phyloP scores from a whole-genome alignment of 225 moss, liverwort and hornwort species.

The Marchantia paleacea region DNA sequence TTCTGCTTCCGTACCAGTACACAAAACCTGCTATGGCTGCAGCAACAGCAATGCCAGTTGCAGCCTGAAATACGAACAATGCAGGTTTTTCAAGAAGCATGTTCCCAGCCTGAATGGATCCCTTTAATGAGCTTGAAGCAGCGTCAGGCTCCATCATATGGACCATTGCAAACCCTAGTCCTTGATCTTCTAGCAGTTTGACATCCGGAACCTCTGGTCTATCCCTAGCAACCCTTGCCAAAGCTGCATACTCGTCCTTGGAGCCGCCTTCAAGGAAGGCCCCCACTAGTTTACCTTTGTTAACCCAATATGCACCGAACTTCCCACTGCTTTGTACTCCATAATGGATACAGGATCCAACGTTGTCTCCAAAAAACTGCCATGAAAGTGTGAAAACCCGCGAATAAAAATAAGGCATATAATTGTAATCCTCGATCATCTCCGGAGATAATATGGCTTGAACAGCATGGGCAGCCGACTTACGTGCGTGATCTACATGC shows the following conservation, averaged over 20 bases:
- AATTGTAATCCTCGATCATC: conserved; percentile 60
- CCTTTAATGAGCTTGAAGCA: conserved; percentile 35
- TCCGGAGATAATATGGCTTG: conserved; percentile 49
- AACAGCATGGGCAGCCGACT: conserved; percentile 87
- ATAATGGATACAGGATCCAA: conserved; percentile 60
- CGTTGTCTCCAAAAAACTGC: conserved; percentile 83
- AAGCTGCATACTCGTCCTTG: conserved; percentile 63
- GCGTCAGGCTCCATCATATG: conserved; percentile 42
- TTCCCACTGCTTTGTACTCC: conserved; percentile 44
- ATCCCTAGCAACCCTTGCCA: conserved; percentile 59
- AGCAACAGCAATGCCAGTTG: conserved; percentile 59
- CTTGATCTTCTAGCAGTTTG: conserved; percentile 38
- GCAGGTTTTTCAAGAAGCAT: conserved; percentile 44
- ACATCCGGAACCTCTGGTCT: conserved; percentile 50
- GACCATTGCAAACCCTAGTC: conserved; percentile 59
- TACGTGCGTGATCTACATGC: conserved; percentile 92
- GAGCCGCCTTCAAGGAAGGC: conserved; percentile 80
- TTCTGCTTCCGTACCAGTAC: conserved; percentile 68
- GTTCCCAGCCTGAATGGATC: conserved; percentile 41
- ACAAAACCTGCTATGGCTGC: conserved; percentile 57
- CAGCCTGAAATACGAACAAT: conserved; percentile 53
- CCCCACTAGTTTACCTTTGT: conserved; percentile 63
- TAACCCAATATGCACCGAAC: conserved; percentile 82
- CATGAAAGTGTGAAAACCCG: conserved; percentile 87
- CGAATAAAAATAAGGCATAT: conserved; percentile 89